These are phyloP conservation scores for Calonectria crousiana DNA, from an alignment of 2,329 filamentous ascomycete species.

Conservation along the genomic window DNA sequence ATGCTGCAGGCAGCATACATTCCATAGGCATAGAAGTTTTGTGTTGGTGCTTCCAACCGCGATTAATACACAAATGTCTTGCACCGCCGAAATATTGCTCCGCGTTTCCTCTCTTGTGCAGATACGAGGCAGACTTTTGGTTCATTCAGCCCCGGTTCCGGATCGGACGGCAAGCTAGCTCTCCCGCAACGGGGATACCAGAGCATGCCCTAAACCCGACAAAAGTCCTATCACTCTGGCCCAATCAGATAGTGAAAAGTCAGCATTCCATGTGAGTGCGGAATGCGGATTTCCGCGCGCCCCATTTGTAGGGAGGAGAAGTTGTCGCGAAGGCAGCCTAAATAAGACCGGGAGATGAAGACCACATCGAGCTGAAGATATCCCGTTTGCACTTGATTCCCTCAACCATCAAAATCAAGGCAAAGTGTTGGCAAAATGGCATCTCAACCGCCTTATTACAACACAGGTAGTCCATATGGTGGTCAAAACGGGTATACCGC, in stretches of 20 bases:
- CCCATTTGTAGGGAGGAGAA: neutral
- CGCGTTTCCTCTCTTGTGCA: neutral
- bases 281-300: neutral
- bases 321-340: neutral
- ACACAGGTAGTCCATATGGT: neutral
- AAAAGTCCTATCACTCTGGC: neutral
- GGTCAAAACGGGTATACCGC: neutral
- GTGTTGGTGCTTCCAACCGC: neutral
- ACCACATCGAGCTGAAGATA: neutral
- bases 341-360: neutral
- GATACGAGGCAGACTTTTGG: slow-evolving; percentile 3
- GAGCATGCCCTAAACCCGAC: neutral
- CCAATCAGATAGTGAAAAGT: neutral
- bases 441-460: neutral
- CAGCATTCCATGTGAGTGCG: neutral
- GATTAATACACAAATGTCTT: neutral
- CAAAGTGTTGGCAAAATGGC: neutral
- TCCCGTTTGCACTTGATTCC: neutral
- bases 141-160: neutral
- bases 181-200: neutral
- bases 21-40: neutral
- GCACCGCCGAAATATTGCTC: neutral
- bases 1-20: neutral
- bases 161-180: slow-evolving; percentile 7
- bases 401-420: neutral